Conservation (phyloP, 768 basidiomycete genomes). For the Boletus pseudopeckii region DNA sequence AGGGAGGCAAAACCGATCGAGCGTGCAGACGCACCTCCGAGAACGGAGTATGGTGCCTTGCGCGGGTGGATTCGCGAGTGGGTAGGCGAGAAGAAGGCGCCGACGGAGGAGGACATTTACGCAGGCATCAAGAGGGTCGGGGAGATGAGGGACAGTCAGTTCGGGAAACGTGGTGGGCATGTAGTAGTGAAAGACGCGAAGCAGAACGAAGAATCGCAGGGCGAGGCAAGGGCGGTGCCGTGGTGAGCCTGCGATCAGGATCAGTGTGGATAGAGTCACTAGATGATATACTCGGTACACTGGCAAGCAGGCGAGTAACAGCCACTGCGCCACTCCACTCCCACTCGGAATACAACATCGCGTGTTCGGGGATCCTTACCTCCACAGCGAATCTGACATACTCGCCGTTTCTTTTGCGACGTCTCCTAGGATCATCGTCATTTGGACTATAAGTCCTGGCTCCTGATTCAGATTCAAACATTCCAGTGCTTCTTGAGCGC, state of each 20-base stretch:
- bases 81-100: conserved; percentile 49
- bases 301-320: neutral
- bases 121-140: conserved; percentile 23
- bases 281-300: neutral
- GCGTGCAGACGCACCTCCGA: neutral
- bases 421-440: neutral
- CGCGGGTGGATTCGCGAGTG: conserved; percentile 54
- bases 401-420: neutral
- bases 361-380: neutral
- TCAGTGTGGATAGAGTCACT: neutral
- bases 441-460: no score
- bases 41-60: conserved; percentile 22
- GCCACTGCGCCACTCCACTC: neutral
- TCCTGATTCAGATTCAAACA: neutral
- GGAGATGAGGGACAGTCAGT: conserved; percentile 27
- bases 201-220: neutral
- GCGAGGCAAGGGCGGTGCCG: neutral
- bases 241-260: neutral
- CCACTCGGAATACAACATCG: neutral
- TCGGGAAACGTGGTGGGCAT: conserved; percentile 15
- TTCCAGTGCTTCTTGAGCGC: neutral
- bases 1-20: neutral
- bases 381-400: neutral
- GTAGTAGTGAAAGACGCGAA: neutral
- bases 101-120: conserved; percentile 39